Evolutionary conservation across 192 early-diverging fungal genomes (phyloP).

Genomic region (Spizellomyces sp.): DNA sequence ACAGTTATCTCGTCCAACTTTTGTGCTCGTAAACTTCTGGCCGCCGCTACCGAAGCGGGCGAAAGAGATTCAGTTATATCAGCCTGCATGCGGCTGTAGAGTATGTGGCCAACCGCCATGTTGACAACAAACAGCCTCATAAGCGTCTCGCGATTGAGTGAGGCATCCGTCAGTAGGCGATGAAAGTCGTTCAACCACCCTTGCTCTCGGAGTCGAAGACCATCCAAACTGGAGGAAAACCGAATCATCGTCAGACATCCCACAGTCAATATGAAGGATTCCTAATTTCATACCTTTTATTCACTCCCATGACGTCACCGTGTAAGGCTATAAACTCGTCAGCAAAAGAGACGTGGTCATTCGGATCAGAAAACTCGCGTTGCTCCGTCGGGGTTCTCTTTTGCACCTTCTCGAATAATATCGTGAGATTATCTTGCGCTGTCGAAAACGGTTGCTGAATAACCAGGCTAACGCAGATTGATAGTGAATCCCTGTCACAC

Average conservation of each 20-base stretch:
- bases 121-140: neutral
- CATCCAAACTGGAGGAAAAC: neutral
- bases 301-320: too few species aligned
- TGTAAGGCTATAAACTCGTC: too few species aligned
- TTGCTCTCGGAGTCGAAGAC: neutral
- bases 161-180: neutral
- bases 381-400: neutral
- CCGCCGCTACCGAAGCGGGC: too few species aligned
- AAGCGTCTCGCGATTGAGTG: neutral
- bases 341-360: too few species aligned
- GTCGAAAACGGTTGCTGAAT: slow-evolving; percentile 35
- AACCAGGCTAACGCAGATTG: slow-evolving; percentile 21
- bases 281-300: too few species aligned
- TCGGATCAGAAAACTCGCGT: too few species aligned
- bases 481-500: neutral
- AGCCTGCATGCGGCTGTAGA: too few species aligned
- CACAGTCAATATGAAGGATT: neutral
- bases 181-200: neutral
- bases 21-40: too few species aligned
- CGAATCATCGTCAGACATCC: neutral
- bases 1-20: too few species aligned
- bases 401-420: slow-evolving; percentile 37
- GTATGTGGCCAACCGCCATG: too few species aligned
- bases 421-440: slow-evolving; percentile 34
- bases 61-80: too few species aligned